A percentile compares a stretch with the other conserved stretches of the same genome.
These are phyloP conservation scores for Leucogyrophana mollusca DNA, from an alignment of 768 basidiomycete genomes.

Conservation along the genomic window DNA sequence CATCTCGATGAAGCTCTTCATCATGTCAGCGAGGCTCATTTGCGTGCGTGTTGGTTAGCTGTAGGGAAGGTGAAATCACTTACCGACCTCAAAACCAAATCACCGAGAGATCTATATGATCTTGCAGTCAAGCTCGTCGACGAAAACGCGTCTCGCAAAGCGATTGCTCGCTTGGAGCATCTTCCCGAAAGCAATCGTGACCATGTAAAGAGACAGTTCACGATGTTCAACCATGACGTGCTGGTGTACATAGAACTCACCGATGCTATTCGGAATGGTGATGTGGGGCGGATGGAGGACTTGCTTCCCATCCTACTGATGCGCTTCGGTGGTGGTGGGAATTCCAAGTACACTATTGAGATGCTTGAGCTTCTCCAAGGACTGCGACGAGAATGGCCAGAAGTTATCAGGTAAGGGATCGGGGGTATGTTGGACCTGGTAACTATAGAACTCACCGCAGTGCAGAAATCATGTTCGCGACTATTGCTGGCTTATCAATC, in stretches of 20 bases:
- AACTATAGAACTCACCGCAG: neutral
- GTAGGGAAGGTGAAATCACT: conserved; percentile 21
- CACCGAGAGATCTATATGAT: conserved; percentile 23
- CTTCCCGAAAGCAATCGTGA: conserved; percentile 17
- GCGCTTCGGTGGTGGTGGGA: conserved; percentile 21
- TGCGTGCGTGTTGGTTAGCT: conserved; percentile 31
- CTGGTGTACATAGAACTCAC: conserved; percentile 34
- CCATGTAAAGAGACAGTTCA: conserved; percentile 21
- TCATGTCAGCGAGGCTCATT: conserved; percentile 36
- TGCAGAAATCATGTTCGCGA: conserved; percentile 2
- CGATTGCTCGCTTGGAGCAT: conserved; percentile 17
- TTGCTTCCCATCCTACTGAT: conserved; percentile 22
- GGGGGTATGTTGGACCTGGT: neutral
- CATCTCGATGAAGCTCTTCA: conserved; percentile 23
- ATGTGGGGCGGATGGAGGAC: conserved; percentile 11
- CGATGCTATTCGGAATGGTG: conserved; percentile 1
- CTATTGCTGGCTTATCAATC: conserved; percentile 8
- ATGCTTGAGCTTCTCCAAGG: conserved; percentile 25
- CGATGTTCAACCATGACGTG: conserved; percentile 35
- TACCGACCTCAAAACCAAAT: conserved; percentile 20
- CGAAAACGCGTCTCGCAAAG: conserved; percentile 30
- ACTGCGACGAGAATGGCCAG: conserved; percentile 25
- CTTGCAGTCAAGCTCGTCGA: conserved; percentile 28
- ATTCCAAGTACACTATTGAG: conserved; percentile 25
- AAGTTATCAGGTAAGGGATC: conserved; percentile 16